Conservation (phyloP, 345 rosid species). For the Murraya koenigii region DNA sequence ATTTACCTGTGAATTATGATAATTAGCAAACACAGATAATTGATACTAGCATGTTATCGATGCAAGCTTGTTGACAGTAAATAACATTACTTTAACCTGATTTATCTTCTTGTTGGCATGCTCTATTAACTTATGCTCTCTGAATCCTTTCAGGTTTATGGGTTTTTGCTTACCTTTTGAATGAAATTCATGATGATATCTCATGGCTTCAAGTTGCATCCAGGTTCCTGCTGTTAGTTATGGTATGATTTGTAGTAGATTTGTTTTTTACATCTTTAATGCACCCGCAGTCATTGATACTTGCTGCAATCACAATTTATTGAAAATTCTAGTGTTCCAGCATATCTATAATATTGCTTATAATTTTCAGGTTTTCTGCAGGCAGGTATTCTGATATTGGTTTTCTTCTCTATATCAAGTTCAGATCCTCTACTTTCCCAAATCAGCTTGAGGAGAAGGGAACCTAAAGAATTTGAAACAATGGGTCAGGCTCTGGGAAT, state of each 20-base stretch:
- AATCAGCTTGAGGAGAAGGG: conserved; percentile 77
- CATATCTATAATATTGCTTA: conserved; percentile 28
- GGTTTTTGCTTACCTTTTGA: conserved; percentile 62
- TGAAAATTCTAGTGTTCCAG: not conserved
- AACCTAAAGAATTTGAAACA: conserved; percentile 53
- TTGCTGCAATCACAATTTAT: not conserved
- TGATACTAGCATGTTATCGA: not conserved
- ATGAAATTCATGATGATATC: conserved; percentile 56
- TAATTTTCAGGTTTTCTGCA: conserved; percentile 30
- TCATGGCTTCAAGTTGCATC: conserved; percentile 80
- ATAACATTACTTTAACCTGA: not conserved
- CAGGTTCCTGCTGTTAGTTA: conserved; percentile 72
- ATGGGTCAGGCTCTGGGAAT: conserved; percentile 92
- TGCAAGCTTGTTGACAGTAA: not conserved
- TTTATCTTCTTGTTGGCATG: conserved; percentile 7
- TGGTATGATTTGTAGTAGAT: conserved; percentile 37
- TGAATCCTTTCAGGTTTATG: conserved; percentile 49
- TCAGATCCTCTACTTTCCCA: conserved; percentile 82
- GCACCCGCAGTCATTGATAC: not conserved
- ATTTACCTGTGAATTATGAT: not conserved
- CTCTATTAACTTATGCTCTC: conserved; percentile 18
- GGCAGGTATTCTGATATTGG: conserved; percentile 68
- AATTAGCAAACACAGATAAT: not conserved
- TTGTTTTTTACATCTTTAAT: conserved; percentile 5
- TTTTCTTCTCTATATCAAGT: conserved; percentile 82